Evolutionary conservation across 768 basidiomycete genomes (phyloP), one percentile per base, ranked within the genome.

Genomic region (Sarcodon aspratus): DNA sequence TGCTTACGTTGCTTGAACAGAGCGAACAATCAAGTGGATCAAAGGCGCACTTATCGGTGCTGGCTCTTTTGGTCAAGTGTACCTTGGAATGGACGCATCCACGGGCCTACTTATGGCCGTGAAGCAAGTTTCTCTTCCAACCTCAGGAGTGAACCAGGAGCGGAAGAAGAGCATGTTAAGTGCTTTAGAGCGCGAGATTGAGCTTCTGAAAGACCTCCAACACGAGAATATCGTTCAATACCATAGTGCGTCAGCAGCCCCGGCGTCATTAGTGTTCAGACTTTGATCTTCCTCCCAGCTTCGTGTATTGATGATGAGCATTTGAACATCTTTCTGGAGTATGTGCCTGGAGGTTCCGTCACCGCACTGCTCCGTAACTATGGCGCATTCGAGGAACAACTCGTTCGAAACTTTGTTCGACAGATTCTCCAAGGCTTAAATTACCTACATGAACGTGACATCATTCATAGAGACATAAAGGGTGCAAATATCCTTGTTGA

Each of bases 181-280:
- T 48, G 90, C 90, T 1, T 72, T 93, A 38, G 92, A 97, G 64
- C 79, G 87, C 36, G 96, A 99, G 66, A 97, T 97, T 52, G 91
- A 90, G 67, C 73, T 97, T 3, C 71, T 97, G 53, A 91, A 93
- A 61, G 87, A 92, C 50, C 69, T 96, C 46, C 87, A 95, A 54
- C 93, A 97, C 61, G 82, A 83, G 51, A 95, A 98, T 60, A 98
- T 99, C 52, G 96, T 99, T 18, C 95, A 97, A 68, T 99, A 99
- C 59, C 84, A 95, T 48, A 91, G 94, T 96, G 57, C 51, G 88
- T 71, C 13, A 33, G 13, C 9, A 34, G 40, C 35, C 36, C 21
- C 21, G 5, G 21, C 21, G 21, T 27, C 33, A 32, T 54, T 43
- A 37, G 37, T 48, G 33, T 37, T 8, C 12, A 17, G 7, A 35